phyloP scores from a whole-genome alignment of 1,284 basidiomycete species.

The Sanghuangporus weigelae region DNA sequence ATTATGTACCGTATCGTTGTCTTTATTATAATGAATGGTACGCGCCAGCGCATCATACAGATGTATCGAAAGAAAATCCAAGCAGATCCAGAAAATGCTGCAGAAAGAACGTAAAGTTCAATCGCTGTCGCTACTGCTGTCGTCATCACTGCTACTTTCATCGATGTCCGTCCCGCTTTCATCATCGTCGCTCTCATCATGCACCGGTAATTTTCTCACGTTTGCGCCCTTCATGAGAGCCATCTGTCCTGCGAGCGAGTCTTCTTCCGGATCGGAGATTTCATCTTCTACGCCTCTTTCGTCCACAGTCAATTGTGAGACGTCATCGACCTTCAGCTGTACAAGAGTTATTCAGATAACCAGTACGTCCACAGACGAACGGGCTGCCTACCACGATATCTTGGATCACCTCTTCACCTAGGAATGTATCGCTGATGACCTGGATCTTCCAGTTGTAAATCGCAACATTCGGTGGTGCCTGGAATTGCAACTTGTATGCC shows the following conservation, averaged over 20 bases:
- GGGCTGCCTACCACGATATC: conserved; percentile 62
- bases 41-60: not conserved
- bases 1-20: not conserved
- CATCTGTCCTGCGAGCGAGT: conserved; percentile 96
- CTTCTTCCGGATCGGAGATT: conserved; percentile 95
- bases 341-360: not conserved
- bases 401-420: conserved; percentile 73
- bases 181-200: conserved; percentile 37
- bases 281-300: conserved; percentile 77
- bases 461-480: conserved; percentile 84
- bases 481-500: conserved; percentile 89
- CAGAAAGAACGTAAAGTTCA: conserved; percentile 12
- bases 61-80: not conserved
- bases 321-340: conserved; percentile 81
- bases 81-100: not conserved
- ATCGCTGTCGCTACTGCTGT: conserved; percentile 38
- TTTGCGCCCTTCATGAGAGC: conserved; percentile 90
- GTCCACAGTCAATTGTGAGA: conserved; percentile 50
- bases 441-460: conserved; percentile 89
- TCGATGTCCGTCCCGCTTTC: conserved; percentile 42
- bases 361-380: not conserved
- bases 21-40: not conserved
- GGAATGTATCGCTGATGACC: conserved; percentile 82
- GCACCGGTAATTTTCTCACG: conserved; percentile 60
- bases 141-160: conserved; percentile 41